These are phyloP conservation scores for Reticulascus tulasneorum DNA, from an alignment of 2,329 filamentous ascomycete genomes.

Conservation along the genomic window DNA sequence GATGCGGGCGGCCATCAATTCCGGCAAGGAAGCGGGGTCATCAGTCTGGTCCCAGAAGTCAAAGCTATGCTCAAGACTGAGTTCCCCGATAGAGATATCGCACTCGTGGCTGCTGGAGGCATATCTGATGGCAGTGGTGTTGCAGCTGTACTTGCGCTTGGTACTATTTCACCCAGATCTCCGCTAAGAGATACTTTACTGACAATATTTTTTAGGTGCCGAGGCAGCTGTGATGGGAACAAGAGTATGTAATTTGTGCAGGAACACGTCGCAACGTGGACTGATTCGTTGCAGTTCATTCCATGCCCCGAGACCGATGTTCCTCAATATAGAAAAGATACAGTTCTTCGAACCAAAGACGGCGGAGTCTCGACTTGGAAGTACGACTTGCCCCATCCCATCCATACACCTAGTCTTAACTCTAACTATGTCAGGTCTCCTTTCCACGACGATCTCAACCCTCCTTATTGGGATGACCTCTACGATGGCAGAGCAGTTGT, in stretches of 20 bases:
- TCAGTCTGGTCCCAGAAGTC: conserved; percentile 56
- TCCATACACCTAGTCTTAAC: too few relatives aligned
- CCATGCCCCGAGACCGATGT: conserved; percentile 39
- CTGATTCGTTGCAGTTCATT: conserved; percentile 43
- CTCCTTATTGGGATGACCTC: conserved; percentile 33
- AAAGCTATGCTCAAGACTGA: conserved; percentile 38
- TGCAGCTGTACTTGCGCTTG: conserved; percentile 50
- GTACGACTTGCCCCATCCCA: too few relatives aligned
- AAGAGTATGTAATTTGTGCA: conserved; percentile 20
- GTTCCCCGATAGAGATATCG: conserved; percentile 28
- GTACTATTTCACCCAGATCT: too few relatives aligned
- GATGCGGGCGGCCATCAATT: conserved; percentile 65
- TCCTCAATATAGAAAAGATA: conserved; percentile 34
- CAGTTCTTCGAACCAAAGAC: conserved; percentile 36
- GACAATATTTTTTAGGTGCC: too few relatives aligned
- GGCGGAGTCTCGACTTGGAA: conserved; percentile 43
- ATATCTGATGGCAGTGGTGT: conserved; percentile 53
- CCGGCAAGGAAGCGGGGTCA: conserved; percentile 46
- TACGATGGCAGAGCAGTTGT: conserved; percentile 43
- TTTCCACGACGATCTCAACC: conserved; percentile 39
- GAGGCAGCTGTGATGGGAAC: conserved; percentile 42
- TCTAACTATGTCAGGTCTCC: too few relatives aligned
- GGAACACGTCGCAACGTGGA: too few relatives aligned
- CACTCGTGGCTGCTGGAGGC: conserved; percentile 55
- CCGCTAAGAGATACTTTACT: conserved; percentile 36